phyloP scores from a whole-genome alignment of 768 basidiomycete species.

The Tricholoma flavovirens region DNA sequence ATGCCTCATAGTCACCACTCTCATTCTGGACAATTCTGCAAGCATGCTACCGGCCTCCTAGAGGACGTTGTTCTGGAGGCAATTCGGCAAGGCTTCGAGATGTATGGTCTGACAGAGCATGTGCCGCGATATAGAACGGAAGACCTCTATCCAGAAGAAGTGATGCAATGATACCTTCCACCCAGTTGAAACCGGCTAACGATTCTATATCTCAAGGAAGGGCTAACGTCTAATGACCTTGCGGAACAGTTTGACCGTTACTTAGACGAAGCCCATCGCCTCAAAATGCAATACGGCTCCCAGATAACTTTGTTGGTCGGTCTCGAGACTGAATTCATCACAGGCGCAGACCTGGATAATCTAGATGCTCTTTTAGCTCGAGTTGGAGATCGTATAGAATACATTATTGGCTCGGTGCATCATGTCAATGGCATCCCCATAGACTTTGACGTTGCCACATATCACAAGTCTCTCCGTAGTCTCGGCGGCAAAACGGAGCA shows the following conservation, averaged over 20 bases:
- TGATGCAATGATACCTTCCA: slow-evolving; percentile 26
- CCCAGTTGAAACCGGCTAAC: not conserved
- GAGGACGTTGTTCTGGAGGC: slow-evolving; percentile 81
- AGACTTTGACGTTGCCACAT: slow-evolving; percentile 81
- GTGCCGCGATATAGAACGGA: slow-evolving; percentile 76
- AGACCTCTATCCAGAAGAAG: slow-evolving; percentile 97
- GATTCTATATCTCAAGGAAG: slow-evolving; percentile 37
- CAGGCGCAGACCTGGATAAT: slow-evolving; percentile 52
- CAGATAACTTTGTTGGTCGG: slow-evolving; percentile 79
- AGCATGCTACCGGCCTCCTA: slow-evolving; percentile 76
- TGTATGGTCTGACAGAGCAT: slow-evolving; percentile 90
- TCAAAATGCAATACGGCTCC: slow-evolving; percentile 57
- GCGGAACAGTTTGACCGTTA: slow-evolving; percentile 65
- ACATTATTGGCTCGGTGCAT: slow-evolving; percentile 89
- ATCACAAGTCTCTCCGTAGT: slow-evolving; percentile 50
- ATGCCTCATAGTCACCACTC: slow-evolving; percentile 79
- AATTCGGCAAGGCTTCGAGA: slow-evolving; percentile 67
- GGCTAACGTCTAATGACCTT: slow-evolving; percentile 47
- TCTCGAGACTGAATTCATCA: slow-evolving; percentile 89
- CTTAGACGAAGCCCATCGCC: slow-evolving; percentile 71
- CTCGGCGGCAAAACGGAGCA: slow-evolving; percentile 23
- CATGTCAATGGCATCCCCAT: slow-evolving; percentile 86
- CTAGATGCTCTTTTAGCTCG: slow-evolving; percentile 48
- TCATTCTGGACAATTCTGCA: slow-evolving; percentile 92
- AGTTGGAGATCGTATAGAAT: slow-evolving; percentile 59